Evolutionary conservation across 257 asterid species (phyloP).

Genomic region (Solanum chmielewskii): DNA sequence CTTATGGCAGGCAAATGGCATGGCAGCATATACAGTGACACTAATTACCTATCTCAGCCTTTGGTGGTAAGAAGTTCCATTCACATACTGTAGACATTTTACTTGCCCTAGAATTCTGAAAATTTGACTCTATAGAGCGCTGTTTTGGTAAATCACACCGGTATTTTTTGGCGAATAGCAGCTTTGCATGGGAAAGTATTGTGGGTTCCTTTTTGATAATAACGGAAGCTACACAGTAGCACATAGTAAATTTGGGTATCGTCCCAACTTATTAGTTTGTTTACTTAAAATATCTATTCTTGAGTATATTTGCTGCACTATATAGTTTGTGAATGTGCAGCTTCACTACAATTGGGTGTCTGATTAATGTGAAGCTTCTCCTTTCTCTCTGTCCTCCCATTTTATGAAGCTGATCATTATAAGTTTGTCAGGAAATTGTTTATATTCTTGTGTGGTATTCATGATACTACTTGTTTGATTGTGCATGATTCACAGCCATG

Average conservation of each 20-base stretch:
- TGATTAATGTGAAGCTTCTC: not conserved
- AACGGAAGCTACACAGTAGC: not conserved
- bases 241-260: not conserved
- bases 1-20: constrained; percentile 72
- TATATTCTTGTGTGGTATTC: not conserved
- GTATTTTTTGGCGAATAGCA: not conserved
- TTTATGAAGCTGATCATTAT: not conserved
- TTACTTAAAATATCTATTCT: not conserved
- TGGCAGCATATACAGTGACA: constrained; percentile 73
- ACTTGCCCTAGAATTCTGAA: not conserved
- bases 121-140: not conserved
- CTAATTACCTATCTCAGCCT: constrained; percentile 60
- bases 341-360: not conserved
- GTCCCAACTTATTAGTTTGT: not conserved
- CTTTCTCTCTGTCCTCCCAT: not conserved
- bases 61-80: constrained; percentile 67
- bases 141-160: not conserved
- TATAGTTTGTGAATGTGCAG: not conserved
- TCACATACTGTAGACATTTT: not conserved
- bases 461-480: not conserved
- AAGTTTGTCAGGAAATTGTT: not conserved
- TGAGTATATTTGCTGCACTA: not conserved
- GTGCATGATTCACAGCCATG: not conserved
- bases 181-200: not conserved
- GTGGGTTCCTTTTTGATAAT: not conserved